Percentiles rank a stretch among this genome's conserved stretches.
Evolutionary conservation across 768 basidiomycete genomes (phyloP).

Genomic region (Tylopilus plumbeoviolaceoides): DNA sequence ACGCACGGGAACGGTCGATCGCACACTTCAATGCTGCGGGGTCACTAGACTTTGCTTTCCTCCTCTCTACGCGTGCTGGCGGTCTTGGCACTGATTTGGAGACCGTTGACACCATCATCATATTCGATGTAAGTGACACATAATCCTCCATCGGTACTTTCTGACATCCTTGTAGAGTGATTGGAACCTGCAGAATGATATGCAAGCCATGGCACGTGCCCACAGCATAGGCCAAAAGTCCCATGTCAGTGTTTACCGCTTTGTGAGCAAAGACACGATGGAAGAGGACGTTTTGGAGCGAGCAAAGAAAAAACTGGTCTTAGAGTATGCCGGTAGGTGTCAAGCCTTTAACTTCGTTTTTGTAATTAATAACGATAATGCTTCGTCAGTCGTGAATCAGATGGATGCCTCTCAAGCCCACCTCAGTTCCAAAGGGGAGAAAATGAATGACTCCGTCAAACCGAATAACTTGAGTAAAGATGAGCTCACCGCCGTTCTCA

Average conservation of each 20-base stretch:
- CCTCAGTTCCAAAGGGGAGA: conserved; percentile 74
- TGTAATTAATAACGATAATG: conserved; percentile 6
- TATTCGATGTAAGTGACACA: conserved; percentile 79
- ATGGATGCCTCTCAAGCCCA: conserved; percentile 99
- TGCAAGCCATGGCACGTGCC: conserved; percentile 99
- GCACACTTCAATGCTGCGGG: conserved; percentile 94
- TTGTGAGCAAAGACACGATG: conserved; percentile 99
- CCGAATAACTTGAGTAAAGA: conserved; percentile 90
- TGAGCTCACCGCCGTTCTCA: conserved; percentile 94
- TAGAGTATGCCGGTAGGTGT: conserved; percentile 96
- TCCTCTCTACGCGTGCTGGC: conserved; percentile 94
- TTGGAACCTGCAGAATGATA: conserved; percentile 99
- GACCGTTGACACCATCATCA: conserved; percentile 98
- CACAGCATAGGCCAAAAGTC: conserved; percentile 99
- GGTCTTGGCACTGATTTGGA: conserved; percentile 98
- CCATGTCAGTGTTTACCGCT: conserved; percentile 97
- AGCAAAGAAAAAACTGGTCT: conserved; percentile 98
- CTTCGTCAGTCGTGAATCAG: conserved; percentile 89
- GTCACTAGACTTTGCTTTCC: conserved; percentile 93
- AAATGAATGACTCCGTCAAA: conserved; percentile 64
- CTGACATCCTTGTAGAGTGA: conserved; percentile 61
- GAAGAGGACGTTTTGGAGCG: conserved; percentile 98
- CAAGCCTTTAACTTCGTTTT: conserved; percentile 11
- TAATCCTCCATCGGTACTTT: background rate
- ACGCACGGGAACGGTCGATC: conserved; percentile 90